Evolutionary conservation across 305 asterid species (phyloP), one percentile per base, ranked within the genome.

Genomic region (Salvia sclarea): DNA sequence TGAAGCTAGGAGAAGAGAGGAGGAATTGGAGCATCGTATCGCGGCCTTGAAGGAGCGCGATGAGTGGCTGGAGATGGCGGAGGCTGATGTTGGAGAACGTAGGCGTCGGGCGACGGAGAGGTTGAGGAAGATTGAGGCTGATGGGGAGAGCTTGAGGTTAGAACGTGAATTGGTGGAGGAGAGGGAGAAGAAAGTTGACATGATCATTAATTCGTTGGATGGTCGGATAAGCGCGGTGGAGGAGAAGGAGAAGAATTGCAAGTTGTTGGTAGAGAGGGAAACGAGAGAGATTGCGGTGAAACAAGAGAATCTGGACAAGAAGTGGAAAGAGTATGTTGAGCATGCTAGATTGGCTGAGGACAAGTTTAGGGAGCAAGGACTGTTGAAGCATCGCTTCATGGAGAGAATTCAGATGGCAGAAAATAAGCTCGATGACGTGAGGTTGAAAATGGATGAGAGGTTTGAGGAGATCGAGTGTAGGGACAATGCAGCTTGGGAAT

Each of bases 381-480:
- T 38, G 44, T 38, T 22, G 4, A 60, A 71, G 59, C 61, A 68
- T 55, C 24, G 14, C 9, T 62, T 37, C 31, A 38, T 66, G 11
- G 68, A 49, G 81, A 79, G 74, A 37, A 61, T 73, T 38, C 61
- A 61, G 20, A 38, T 28, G 76, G 80, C 72, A 10, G 76, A 72
- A 43, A 69, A 25, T 18, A 73, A 58, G 73, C 63, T 80, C 25
- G 80, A 75, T 43, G 56, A 9, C n/a, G 25, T 70, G 71, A 64
- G 61, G 56, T 66, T 17, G 37, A 21, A 12, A 16, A 66, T 76
- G 31, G 78, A 57, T 41, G 66, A 53, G 53, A 80, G 57, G 67
- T 53, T 78, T 8, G 66, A 22, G 75, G 74, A 57, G 49, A 31
- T 81, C 22, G 78, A 63, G 54, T 5, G 17, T 45, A 61, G 65